Evolutionary conservation across 768 basidiomycete species (phyloP), one percentile per base, ranked within the genome.

Genomic region (Trametes coccinea): DNA sequence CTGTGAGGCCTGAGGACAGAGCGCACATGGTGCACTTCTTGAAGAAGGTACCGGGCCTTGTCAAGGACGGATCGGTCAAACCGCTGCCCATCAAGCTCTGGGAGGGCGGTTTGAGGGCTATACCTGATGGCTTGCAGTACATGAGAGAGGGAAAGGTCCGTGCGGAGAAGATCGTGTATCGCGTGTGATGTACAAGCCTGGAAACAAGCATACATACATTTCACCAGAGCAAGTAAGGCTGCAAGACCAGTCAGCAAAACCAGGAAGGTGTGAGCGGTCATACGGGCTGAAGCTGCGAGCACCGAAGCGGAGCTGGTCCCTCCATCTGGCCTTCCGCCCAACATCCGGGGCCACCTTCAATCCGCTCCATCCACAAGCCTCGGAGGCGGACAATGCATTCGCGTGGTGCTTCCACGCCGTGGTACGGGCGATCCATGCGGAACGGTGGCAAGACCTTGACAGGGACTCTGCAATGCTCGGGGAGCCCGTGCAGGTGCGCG

Each of bases 91-190:
- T 71, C 47, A 63, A 67, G 51, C 31, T 72, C 8, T 68, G 61
- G 63, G 64, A 68, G 7, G 67, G 65, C 1, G 74, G 73, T 4
- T 48, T 74, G 17, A 66, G 55, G 5, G 59, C 61, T 7, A 66
- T 74, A 52, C 57, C 55, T 11, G 70, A 65, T 0, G 69, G 72
- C 4, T 51, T 75, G 46, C 59, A 72, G 53, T 67, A 66, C 48
- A 70, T 75, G 71, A 62, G 54, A 47, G 67, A 70, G 11, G 72
- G 73, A 17, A 72, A 70, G 68, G 58, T 70, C 27, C 72, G 70
- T 53, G 74, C 62, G 33, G 67, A 70, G 62, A 75, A 76, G 62
- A 55, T 72, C 37, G 72, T 71, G 11, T 72, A 71, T 34, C 44
- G 55, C n/a, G 31, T 56, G 11, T 53, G 14, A 53, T 31, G 49